Evolutionary conservation across 768 basidiomycete species (phyloP), one percentile per base, ranked within the genome.

Genomic region (Coprinopsis sp.): DNA sequence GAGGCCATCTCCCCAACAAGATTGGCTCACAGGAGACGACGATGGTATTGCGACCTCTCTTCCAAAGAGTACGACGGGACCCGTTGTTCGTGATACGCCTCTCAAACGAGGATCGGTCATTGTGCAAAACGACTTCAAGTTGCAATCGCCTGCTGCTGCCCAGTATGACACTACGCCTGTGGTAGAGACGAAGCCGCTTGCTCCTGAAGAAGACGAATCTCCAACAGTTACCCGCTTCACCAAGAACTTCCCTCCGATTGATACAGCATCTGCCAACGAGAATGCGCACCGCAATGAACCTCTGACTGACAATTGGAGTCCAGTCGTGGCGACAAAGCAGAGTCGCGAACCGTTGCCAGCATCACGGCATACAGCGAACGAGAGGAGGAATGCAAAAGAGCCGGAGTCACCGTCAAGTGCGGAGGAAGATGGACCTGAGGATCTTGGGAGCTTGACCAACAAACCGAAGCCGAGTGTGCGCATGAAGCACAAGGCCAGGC

Each of bases 11-110:
- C 54, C 65, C 60, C 58, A 69, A 64, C 37, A 51, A 3, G 87
- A 90, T 58, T 88, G 88, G 87, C 65, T 91, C 27, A 88, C 89
- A 14, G 88, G 88, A 7, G 76, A 77, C 44, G 77, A 80, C 46
- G 71, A 75, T 34, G 65, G 71, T 21, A 57, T 61, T 24, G 34
- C 46, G 40, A 47, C 42, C 10, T 42, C 49, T 41, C 31, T 55
- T 6, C 51, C 53, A 23, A 51, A 45, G 54, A 50, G 43, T 29
- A 56, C 33, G 64, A 69, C 37, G 62, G 69, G 18, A 43, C 76
- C 82, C 3, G 66, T 83, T 24, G 63, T 87, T 41, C 80, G 86
- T 45, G 77, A 82, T 16, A 84, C 83, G 14, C 84, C 84, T 18
- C 79, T 79, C 58, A 88, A 87, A 64, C 78, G 84, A 11, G 77